Conservation (phyloP, 768 basidiomycete genomes). For the Russula foetens region DNA sequence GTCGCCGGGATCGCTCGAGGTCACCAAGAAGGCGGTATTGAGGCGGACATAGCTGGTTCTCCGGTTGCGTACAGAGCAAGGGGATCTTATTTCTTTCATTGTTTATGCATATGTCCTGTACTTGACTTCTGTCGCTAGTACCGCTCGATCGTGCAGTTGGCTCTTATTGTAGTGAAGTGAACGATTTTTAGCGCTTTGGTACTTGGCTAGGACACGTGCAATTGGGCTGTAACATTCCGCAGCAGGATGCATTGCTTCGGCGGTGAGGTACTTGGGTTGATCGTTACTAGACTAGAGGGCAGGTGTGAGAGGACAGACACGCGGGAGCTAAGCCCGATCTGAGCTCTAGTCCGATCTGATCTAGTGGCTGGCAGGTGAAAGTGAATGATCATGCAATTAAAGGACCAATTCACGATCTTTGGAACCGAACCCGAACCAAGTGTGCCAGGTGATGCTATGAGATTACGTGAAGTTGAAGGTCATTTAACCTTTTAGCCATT, state of each 20-base stretch:
- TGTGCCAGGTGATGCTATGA: neutral
- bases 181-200: too few species aligned
- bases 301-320: neutral
- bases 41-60: neutral
- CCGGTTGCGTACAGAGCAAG: neutral
- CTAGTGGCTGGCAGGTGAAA: neutral
- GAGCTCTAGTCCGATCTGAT: neutral
- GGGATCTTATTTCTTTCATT: neutral
- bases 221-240: neutral
- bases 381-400: neutral
- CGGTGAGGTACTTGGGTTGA: neutral
- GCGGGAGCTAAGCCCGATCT: conserved; percentile 3
- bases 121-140: neutral
- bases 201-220: neutral
- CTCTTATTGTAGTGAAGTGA: too few species aligned
- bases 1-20: conserved; percentile 19
- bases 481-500: conserved; percentile 17
- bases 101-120: neutral
- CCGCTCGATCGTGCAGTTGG: neutral
- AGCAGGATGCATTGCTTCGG: neutral
- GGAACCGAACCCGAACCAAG: neutral
- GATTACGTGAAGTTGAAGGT: conserved; percentile 5
- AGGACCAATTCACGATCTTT: neutral
- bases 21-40: conserved; percentile 20
- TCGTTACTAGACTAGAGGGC: conserved; percentile 4